These are phyloP conservation scores for Ophiocordyceps camponoti-saundersi DNA, from an alignment of 2,329 filamentous ascomycete genomes.

Conservation along the genomic window DNA sequence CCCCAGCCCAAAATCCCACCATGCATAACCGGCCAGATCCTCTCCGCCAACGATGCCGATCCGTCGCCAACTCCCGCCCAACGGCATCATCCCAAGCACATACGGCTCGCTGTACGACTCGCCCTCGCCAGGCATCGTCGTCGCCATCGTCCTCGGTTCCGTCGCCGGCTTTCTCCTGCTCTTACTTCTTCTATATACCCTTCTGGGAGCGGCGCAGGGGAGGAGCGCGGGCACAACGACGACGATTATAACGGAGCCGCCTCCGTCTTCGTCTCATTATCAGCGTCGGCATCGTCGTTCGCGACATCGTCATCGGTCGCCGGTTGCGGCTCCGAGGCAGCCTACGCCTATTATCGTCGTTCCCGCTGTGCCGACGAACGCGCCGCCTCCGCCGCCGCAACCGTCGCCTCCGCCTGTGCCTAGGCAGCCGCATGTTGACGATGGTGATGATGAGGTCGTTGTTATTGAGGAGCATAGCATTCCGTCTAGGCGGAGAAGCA, in stretches of 20 bases:
- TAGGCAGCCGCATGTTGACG: background rate
- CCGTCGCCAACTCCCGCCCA: background rate
- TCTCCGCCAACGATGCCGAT: background rate
- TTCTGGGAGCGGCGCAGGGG: conserved; percentile 16
- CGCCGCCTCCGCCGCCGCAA: too few species aligned
- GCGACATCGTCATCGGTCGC: too few species aligned
- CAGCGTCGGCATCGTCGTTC: too few species aligned
- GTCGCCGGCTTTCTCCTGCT: conserved; percentile 34
- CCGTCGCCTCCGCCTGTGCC: too few species aligned
- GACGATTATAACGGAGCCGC: too few species aligned
- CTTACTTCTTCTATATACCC: conserved; percentile 32
- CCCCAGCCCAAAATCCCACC: too few species aligned
- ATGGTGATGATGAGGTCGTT: background rate
- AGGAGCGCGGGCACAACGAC: too few species aligned
- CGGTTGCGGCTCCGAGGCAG: too few species aligned
- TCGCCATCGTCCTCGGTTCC: conserved; percentile 26
- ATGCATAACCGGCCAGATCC: background rate
- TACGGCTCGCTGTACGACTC: conserved; percentile 19
- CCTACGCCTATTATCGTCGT: too few species aligned
- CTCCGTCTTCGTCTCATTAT: too few species aligned
- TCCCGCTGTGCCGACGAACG: too few species aligned
- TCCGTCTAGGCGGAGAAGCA: background rate
- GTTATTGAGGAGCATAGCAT: background rate
- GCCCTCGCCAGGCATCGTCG: conserved; percentile 24
- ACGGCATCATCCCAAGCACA: conserved; percentile 14